Base-by-base conservation (phyloP, 768 basidiomycete genomes). In the Amanita pallidorosea region DNA sequence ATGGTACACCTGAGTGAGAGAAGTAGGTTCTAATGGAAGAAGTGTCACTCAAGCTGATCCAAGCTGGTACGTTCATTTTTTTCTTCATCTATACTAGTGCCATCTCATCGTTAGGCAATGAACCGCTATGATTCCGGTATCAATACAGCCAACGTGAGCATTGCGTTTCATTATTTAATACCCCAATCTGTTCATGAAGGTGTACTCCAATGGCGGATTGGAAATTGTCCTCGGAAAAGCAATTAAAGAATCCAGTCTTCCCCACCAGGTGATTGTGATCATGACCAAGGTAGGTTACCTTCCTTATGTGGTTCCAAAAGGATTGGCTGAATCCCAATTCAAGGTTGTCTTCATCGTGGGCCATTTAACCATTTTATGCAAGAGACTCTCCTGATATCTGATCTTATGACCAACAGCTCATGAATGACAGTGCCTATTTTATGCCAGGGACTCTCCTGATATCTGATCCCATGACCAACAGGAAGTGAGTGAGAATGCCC, bases 221-320 rank as follows among this genome's bases (percentile, higher is more conserved):
- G 88, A 89, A 60, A 58, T 75, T 40, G 72, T 87, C 47, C 68
- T 87, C 17, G 86, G 86, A 9, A 81, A 83, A 56, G 84, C 79
- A 2, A 80, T 90, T 66, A 84, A 83, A 58, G 59, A 78, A 54
- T 71, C 77, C 55, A 61, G 79, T 18, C 69, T 86, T 11, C 84
- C 85, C n/a, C 76, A 87, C 2, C 81, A 83, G 12, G 77, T 82
- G 55, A 79, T 88, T 41, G 86, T 90, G 15, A 75, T 90, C n/a
- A n/a, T 89, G 70, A 87, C 88, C 51, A 89, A 90, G 67, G 49
- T n/a, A n/a, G n/a, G n/a, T n/a, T n/a, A n/a, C n/a, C 17, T 36
- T 18, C 51, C 23, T 22, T n/a, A 2, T 36, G 9, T 41, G 23
- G n/a, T 18, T 27, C 12, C 22, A 33, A 18, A 29, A 13, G 13